Evolutionary conservation across 805 yeast genomes (phyloP).

Genomic region (Metschnikowia dekortorum): DNA sequence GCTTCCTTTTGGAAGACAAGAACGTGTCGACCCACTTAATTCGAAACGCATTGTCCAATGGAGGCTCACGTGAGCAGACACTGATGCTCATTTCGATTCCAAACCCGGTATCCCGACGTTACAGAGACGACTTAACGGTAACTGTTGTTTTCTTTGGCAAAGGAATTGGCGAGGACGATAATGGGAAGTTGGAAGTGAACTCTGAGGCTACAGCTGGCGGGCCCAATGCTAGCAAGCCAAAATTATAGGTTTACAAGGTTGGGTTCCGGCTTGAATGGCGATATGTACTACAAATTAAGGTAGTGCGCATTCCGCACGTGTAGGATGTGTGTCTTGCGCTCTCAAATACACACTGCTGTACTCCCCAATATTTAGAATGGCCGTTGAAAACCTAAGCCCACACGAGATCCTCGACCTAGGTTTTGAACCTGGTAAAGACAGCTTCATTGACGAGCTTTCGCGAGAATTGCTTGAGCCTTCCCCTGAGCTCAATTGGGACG

Average conservation of each 20-base stretch:
- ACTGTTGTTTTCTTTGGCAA: slow-evolving; percentile 92
- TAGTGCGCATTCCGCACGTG: neutral
- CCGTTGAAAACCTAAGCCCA: slow-evolving; percentile 3
- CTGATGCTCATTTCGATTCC: slow-evolving; percentile 88
- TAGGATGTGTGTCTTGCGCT: neutral
- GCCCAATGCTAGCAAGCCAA: slow-evolving; percentile 40
- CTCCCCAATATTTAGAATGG: neutral
- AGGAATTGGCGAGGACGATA: slow-evolving; percentile 36
- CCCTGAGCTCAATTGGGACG: slow-evolving; percentile 58
- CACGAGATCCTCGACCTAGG: slow-evolving; percentile 1
- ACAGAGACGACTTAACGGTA: slow-evolving; percentile 93
- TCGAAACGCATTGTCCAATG: slow-evolving; percentile 83
- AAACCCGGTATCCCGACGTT: slow-evolving; percentile 82
- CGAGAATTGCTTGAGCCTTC: slow-evolving; percentile 58
- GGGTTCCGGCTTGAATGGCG: neutral
- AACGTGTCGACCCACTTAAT: slow-evolving; percentile 92
- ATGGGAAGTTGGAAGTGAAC: slow-evolving; percentile 53
- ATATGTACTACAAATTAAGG: neutral
- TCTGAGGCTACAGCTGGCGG: slow-evolving; percentile 59
- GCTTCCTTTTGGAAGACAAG: slow-evolving; percentile 68
- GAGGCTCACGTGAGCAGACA: slow-evolving; percentile 84
- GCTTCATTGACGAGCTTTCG: slow-evolving; percentile 7
- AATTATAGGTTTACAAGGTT: slow-evolving; percentile 27
- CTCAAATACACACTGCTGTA: neutral
- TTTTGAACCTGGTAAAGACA: neutral